Evolutionary conservation across 495 filamentous ascomycete species (phyloP), one percentile per base, ranked within the genome.

Genomic region (Aeminium ludgeri): DNA sequence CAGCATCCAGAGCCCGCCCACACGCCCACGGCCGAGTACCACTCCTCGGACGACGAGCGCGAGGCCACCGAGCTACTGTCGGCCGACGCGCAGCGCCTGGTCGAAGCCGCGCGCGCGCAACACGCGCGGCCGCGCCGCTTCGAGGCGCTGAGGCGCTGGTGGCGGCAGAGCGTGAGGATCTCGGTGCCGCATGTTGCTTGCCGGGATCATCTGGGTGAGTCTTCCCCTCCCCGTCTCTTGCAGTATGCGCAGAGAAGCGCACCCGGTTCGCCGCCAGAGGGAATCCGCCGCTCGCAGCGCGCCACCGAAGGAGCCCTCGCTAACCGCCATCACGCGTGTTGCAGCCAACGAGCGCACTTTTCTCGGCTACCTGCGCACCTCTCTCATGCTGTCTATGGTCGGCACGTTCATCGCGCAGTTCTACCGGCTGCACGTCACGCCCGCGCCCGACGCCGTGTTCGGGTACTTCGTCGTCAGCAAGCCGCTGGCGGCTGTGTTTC

Each of bases 301-400:
- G 6, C 16, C 6, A 7, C 16, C 36, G 25, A 38, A 25, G 8
- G 16, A 20, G 17, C 36, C 10, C 6, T 6, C 10, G 20, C 36
- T 38, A 19, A 25, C 10, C 8, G 15, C 19, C 7, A 7, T 10
- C 38, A 40, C 7, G 28, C 28, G 28, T 30, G 28, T 30, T 17
- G 18, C 54, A 86, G 83, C 82, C 20, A 66, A 84, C 19, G 80
- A 89, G 59, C 65, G 80, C 43, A 89, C 80, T 27, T 87, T 80
- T 55, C 73, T 87, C 33, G 74, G 67, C 36, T 86, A 86, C 58
- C 65, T 84, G 31, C 75, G 81, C 37, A 85, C 80, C 6, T 80
- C 79, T 0, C 56, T 80, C 18, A 62, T 72, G 6, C 61, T 87
- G 17, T 69, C 80, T 4, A 76, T 86, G 59, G 62, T 75, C 38